Evolutionary conservation across 23 red algal species (phyloP).

Genomic region (Cyanidioschyzon merolae): DNA sequence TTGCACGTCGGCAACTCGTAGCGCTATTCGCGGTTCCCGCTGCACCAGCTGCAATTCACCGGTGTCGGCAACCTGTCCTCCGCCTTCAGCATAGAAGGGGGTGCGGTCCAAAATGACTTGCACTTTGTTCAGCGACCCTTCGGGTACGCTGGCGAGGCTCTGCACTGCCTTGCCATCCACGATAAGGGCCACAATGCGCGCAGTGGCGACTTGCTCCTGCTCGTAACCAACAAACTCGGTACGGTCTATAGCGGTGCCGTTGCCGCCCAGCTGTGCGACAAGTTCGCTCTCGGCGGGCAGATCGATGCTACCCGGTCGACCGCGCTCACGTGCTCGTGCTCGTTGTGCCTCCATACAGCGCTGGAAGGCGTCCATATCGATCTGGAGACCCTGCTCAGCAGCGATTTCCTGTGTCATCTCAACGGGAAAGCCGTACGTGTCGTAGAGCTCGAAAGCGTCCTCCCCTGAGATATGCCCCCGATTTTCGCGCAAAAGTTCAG

Average conservation of each 20-base stretch:
- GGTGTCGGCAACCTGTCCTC: constrained; percentile 78
- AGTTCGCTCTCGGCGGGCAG: constrained; percentile 19
- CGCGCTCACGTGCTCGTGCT: constrained; percentile 38
- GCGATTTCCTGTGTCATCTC: constrained; percentile 86
- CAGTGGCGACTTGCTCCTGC: background rate
- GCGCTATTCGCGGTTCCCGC: constrained; percentile 13
- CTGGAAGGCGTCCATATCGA: constrained; percentile 68
- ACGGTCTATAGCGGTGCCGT: background rate
- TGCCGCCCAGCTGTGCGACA: constrained; percentile 1
- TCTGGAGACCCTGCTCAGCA: constrained; percentile 28
- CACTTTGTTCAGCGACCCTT: constrained; percentile 24
- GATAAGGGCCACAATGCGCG: constrained; percentile 23
- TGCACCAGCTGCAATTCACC: constrained; percentile 32
- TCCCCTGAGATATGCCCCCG: constrained; percentile 33
- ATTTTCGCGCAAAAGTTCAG: constrained; percentile 25
- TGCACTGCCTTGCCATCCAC: constrained; percentile 12
- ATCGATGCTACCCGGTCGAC: constrained; percentile 17
- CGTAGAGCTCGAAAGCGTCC: constrained; percentile 92
- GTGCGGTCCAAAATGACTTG: constrained; percentile 44
- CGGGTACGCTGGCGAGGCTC: background rate
- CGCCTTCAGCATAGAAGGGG: constrained; percentile 88
- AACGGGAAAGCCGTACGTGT: constrained; percentile 93
- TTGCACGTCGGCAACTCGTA: constrained; percentile 47
- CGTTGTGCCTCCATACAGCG: constrained; percentile 48
- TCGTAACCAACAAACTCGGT: constrained; percentile 67